Base-by-base conservation (phyloP, 2,329 filamentous ascomycete genomes). In the Fusarium sororula region DNA sequence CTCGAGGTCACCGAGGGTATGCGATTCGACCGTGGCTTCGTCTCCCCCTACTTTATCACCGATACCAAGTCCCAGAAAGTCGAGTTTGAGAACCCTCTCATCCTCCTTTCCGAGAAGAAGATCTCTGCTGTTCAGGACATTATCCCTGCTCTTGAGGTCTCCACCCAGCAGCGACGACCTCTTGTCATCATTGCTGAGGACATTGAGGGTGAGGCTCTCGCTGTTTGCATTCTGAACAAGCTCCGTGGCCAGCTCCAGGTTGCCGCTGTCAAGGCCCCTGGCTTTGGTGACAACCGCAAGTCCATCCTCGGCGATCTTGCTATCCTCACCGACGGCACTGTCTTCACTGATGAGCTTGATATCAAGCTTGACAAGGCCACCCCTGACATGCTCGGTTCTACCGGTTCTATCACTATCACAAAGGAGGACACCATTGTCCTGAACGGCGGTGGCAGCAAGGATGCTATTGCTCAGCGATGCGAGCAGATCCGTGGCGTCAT, bases 281-380 rank as follows among this genome's bases (percentile, higher is more conserved):
- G 96, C 85, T 99, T 99, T 84, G 96, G 96, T 86, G 96, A 99
- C 89, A 99, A 99, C 94, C 94, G 96, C 88, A 99, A 99, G 92
- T 98, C 94, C 80, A 98, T 99, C 84, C 94, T 99, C 51, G 96
- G 96, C 81, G 96, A 99, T 85, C 90, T 99, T 79, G 96, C 92
- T 83, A 92, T 98, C 80, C 91, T 99, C 72, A 98, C 96, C 86
- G 97, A 98, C 87, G 94, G 93, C 82, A 97, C 93, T 78, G 96
- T 99, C 86, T 99, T 99, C 90, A 95, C 92, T 68, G 96, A 98
- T 69, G 96, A 99, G 90, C 93, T 99, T 73, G 96, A 98, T 81
- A 92, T 98, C 85, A 99, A 99, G 91, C 93, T 99, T 64, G 96
- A 99, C 89, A 99, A 98, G 92, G 93, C 94, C 71, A 98, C 95